Evolutionary conservation across 2,329 filamentous ascomycete genomes (phyloP).

Genomic region (Nothophoma quercina): DNA sequence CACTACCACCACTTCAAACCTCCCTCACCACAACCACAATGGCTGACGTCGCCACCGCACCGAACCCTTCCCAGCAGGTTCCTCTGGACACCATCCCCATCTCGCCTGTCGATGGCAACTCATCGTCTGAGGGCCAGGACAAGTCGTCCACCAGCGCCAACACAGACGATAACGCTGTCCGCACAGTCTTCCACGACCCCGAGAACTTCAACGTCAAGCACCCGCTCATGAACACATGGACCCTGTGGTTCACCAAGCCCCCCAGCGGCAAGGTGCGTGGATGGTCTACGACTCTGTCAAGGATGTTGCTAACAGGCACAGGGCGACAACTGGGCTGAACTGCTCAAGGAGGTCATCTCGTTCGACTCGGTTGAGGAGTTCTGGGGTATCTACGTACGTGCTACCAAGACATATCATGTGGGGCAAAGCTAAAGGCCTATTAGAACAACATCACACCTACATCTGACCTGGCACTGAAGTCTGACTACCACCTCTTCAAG

Average conservation of each 20-base stretch:
- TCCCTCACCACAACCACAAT: conserved; percentile 31
- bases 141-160: conserved; percentile 52
- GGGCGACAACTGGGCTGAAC: conserved; percentile 98
- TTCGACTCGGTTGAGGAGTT: conserved; percentile 99
- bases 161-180: conserved; percentile 63
- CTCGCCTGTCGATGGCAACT: conserved; percentile 58
- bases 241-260: conserved; percentile 99
- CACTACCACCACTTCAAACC: conserved; percentile 9
- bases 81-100: conserved; percentile 64
- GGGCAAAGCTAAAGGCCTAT: conserved; percentile 21
- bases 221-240: conserved; percentile 96
- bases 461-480: conserved; percentile 94
- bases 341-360: conserved; percentile 97
- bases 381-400: conserved; percentile 96
- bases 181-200: conserved; percentile 97
- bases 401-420: neutral
- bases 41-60: conserved; percentile 47
- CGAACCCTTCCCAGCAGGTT: conserved; percentile 57
- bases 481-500: conserved; percentile 99
- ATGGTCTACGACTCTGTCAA: neutral
- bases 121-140: conserved; percentile 50
- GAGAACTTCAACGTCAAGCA: conserved; percentile 99
- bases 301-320: conserved; percentile 49
- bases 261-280: conserved; percentile 84
- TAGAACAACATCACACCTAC: conserved; percentile 99